Evolutionary conservation across 306 rosid species (phyloP), one percentile per base, ranked within the genome.

Genomic region (Citrullus amarus): DNA sequence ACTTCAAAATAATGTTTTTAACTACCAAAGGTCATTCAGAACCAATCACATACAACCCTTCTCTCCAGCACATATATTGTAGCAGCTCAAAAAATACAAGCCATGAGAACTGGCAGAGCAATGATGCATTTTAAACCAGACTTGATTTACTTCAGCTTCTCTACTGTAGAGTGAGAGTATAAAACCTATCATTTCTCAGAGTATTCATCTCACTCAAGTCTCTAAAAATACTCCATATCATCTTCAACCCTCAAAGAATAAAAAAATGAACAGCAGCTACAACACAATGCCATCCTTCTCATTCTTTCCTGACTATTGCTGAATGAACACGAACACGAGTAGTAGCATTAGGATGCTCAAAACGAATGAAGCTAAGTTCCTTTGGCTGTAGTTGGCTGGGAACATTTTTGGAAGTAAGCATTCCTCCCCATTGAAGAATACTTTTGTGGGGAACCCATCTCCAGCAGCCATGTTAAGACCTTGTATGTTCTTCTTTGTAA

Each of bases 361-460:
- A 55, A 84, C 67, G 44, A 73, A 58, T 44, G 77, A 70, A 17
- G 88, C 83, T n/a, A 87, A 71, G 61, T 25, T 83, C 55, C 57
- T 83, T 74, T 82, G 72, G 76, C 63, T 66, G 77, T 83, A 90
- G 67, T 82, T 84, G 67, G 77, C 88, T 41, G 99, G 99, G 68
- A 25, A 4, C n/a, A 81, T 76, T 2, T 87, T 79, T 30, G 99
- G 99, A 82, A 96, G 87, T 18, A 89, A 85, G 80, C 99, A 96
- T 81, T 96, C 99, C 77, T 96, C 98, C 17, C 98, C 99, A 56
- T 96, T 93, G 82, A 96, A 96, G 89, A 86, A 87, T 3, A 96
- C 98, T 82, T 91, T 93, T 0, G 88, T 87, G 5, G 99, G 99
- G 84, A 96, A 96, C 36, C 97, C 98, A 65, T 96, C 98, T 81